A percentile compares a stretch with the other conserved stretches of the same genome.
These are phyloP conservation scores for Pulveroboletus sp. DNA, from an alignment of 768 basidiomycete genomes.

Conservation along the genomic window DNA sequence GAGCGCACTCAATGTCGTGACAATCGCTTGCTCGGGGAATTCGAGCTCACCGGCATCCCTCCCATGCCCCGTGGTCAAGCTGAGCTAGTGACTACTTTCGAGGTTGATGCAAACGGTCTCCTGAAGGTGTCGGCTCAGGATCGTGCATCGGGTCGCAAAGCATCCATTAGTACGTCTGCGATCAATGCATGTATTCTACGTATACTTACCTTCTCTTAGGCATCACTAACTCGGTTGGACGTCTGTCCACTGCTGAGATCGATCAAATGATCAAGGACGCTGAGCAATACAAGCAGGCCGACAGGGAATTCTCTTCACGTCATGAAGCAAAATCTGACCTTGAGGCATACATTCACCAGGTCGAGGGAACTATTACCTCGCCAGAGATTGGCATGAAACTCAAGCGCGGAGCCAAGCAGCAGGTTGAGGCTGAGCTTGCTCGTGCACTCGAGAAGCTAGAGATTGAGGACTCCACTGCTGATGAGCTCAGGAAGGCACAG, in stretches of 20 bases:
- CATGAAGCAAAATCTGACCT: conserved; percentile 99
- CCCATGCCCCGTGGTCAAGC: conserved; percentile 99
- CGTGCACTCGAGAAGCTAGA: conserved; percentile 98
- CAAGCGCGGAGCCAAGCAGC: conserved; percentile 91
- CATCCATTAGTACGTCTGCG: conserved; percentile 78
- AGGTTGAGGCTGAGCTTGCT: conserved; percentile 96
- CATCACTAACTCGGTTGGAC: conserved; percentile 99
- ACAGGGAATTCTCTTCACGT: conserved; percentile 97
- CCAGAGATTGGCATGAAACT: conserved; percentile 98
- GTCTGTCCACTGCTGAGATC: conserved; percentile 95
- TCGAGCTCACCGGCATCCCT: conserved; percentile 97
- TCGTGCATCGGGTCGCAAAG: conserved; percentile 98
- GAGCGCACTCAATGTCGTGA: conserved; percentile 99
- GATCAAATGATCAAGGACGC: conserved; percentile 99
- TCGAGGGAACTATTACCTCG: conserved; percentile 92
- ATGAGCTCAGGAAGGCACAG: conserved; percentile 95
- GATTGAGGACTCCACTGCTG: conserved; percentile 89
- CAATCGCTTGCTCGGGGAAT: conserved; percentile 98
- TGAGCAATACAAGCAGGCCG: conserved; percentile 92
- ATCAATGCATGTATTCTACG: neutral
- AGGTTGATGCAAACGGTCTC: conserved; percentile 99
- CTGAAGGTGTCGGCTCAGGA: conserved; percentile 98
- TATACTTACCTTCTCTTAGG: conserved; percentile 39
- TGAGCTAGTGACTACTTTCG: conserved; percentile 98
- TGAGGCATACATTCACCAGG: conserved; percentile 96